Evolutionary conservation across 140 eudicot species (phyloP).

Genomic region (Stevia rebaudiana): DNA sequence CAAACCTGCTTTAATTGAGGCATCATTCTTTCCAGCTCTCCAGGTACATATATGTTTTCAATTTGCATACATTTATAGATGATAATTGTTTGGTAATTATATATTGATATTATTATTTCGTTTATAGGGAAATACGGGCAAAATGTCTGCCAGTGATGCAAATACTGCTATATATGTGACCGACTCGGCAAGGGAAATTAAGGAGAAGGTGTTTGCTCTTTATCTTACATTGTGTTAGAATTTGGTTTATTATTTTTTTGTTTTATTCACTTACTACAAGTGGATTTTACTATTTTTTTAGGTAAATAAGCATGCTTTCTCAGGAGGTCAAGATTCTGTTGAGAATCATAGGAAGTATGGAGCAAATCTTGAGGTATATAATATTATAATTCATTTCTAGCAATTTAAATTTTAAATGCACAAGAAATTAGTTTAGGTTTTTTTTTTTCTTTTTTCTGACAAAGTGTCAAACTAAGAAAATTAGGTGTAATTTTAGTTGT

Average conservation of each 20-base stretch:
- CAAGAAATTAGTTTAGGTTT: background rate
- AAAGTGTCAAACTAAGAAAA: no score
- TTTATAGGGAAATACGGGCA: conserved; percentile 78
- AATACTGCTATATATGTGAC: conserved; percentile 89
- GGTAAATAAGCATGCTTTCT: conserved; percentile 82
- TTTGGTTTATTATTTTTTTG: background rate
- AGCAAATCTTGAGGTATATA: conserved; percentile 81
- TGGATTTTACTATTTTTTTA: conserved; percentile 34
- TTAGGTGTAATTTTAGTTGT: no score
- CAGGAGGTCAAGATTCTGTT: conserved; percentile 88
- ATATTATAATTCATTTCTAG: background rate
- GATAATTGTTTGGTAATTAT: background rate
- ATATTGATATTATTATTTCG: background rate
- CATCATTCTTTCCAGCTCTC: conserved; percentile 94
- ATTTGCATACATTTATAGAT: background rate
- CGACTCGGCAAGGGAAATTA: conserved; percentile 68
- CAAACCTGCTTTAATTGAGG: conserved; percentile 90
- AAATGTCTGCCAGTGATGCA: conserved; percentile 92
- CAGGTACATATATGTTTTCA: conserved; percentile 47
- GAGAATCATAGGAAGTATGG: conserved; percentile 78
- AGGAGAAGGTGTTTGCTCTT: conserved; percentile 49
- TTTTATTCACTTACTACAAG: background rate
- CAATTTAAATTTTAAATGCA: background rate
- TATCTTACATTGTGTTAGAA: background rate
- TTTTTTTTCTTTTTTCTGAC: no score